phyloP scores from a whole-genome alignment of 306 rosid genomes.

The Prunus campanulata region DNA sequence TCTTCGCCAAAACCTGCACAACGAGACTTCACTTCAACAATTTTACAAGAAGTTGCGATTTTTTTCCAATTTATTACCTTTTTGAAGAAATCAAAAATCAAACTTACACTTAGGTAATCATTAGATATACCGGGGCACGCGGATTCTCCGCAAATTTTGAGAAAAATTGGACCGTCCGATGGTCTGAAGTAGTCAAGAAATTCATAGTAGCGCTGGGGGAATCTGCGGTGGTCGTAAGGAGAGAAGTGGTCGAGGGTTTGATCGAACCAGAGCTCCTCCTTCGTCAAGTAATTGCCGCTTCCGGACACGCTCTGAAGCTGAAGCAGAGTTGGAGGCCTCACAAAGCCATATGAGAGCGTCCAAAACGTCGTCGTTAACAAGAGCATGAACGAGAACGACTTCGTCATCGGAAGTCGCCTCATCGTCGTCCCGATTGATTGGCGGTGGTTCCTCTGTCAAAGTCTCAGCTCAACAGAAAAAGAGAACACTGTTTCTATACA shows the following conservation, averaged over 20 bases:
- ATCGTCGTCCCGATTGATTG: constrained; percentile 19
- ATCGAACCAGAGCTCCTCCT: constrained; percentile 55
- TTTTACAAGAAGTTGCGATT: neutral
- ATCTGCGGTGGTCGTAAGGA: constrained; percentile 68
- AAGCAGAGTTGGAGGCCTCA: constrained; percentile 42
- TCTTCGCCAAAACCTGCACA: constrained; percentile 79
- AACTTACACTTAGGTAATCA: constrained; percentile 67
- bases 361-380: constrained; percentile 15
- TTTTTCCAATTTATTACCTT: neutral
- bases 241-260: constrained; percentile 89
- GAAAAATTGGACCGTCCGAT: constrained; percentile 78
- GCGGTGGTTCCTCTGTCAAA: no score
- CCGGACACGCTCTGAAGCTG: constrained; percentile 32
- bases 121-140: constrained; percentile 59
- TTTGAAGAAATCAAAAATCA: neutral
- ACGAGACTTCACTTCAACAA: neutral
- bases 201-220: constrained; percentile 86
- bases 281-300: constrained; percentile 38
- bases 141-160: constrained; percentile 76
- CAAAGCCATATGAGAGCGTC: constrained; percentile 31
- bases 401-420: constrained; percentile 10
- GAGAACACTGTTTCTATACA: neutral
- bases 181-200: constrained; percentile 68
- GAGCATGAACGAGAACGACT: constrained; percentile 27
- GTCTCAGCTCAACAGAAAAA: neutral